A percentile compares a stretch with the other conserved stretches of the same genome.
Conservation (phyloP, 208 protist species). For the Trypanosoma conorhini region DNA sequence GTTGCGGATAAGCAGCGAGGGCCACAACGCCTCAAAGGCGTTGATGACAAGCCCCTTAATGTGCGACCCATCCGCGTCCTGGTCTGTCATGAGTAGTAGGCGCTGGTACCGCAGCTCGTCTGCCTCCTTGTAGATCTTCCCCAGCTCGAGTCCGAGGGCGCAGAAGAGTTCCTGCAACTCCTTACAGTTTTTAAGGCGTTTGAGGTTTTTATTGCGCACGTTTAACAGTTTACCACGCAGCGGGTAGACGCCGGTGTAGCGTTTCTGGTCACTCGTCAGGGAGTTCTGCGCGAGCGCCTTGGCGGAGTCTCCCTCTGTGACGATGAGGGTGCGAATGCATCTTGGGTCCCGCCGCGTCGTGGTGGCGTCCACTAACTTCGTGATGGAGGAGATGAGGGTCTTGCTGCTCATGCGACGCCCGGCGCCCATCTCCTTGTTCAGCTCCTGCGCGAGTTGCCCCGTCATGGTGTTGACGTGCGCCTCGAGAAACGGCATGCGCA, state of each 20-base stretch:
- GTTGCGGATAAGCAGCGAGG: constrained; percentile 92
- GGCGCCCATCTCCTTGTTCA: constrained; percentile 82
- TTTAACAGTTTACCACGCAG: constrained; percentile 98
- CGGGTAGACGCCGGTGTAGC: constrained; percentile 98
- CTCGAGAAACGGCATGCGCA: constrained; percentile 83
- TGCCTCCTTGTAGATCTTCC: constrained; percentile 69
- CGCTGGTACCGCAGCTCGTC: constrained; percentile 98
- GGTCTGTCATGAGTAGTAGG: constrained; percentile 99
- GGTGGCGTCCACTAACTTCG: constrained; percentile 97
- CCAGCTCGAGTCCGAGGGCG: constrained; percentile 78
- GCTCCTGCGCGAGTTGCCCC: constrained; percentile 67
- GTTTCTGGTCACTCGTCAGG: constrained; percentile 95
- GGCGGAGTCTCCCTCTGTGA: constrained; percentile 99
- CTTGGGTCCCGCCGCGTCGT: constrained; percentile 68
- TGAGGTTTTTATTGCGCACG: constrained; percentile 94
- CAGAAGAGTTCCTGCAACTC: constrained; percentile 92
- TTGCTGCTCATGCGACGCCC: constrained; percentile 74
- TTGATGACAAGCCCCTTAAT: constrained; percentile 99
- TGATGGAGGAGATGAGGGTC: constrained; percentile 89
- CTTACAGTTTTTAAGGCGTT: constrained; percentile 93
- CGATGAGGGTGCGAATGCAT: constrained; percentile 96
- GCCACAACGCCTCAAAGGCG: constrained; percentile 99
- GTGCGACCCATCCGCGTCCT: constrained; percentile 99
- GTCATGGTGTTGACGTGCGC: constrained; percentile 68
- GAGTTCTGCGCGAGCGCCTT: constrained; percentile 97